Conservation (phyloP, 257 asterid genomes). For the Gentiana dahurica region DNA sequence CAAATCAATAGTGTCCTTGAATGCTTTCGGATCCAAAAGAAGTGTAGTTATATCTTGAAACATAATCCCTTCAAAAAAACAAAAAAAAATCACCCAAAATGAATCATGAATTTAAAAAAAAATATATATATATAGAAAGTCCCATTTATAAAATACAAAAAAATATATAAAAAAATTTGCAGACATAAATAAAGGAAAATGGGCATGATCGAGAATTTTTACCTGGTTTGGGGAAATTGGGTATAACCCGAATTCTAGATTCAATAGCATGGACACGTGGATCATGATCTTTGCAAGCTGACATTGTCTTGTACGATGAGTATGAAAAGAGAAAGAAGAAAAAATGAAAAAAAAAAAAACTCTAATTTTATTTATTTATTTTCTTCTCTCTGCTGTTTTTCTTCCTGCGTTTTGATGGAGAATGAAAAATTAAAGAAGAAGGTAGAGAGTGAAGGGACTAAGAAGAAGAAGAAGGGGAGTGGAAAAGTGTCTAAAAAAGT, state of each 20-base stretch:
- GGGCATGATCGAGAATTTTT: neutral
- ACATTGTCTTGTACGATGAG: conserved; percentile 27
- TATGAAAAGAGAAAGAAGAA: neutral
- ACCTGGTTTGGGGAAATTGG: conserved; percentile 76
- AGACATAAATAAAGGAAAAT: too few relatives aligned
- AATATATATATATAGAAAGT: too few relatives aligned
- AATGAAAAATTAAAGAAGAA: conserved; percentile 1
- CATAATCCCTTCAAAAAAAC: conserved; percentile 53
- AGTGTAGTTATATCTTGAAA: conserved; percentile 83
- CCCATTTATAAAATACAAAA: neutral
- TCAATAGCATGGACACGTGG: conserved; percentile 67
- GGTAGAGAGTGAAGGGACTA: neutral
- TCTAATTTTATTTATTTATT: neutral
- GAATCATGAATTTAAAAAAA: too few relatives aligned
- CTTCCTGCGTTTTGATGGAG: neutral
- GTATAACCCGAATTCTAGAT: conserved; percentile 73
- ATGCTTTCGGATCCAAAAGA: conserved; percentile 61
- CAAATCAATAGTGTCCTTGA: conserved; percentile 72
- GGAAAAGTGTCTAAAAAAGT: neutral
- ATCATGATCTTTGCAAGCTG: conserved; percentile 47
- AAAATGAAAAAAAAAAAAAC: neutral
- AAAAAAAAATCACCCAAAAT: neutral
- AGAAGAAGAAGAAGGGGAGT: neutral
- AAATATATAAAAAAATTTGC: too few relatives aligned
- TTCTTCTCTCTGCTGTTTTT: neutral